phyloP scores from a whole-genome alignment of 768 basidiomycete genomes.

The Russula griseocarnosa region DNA sequence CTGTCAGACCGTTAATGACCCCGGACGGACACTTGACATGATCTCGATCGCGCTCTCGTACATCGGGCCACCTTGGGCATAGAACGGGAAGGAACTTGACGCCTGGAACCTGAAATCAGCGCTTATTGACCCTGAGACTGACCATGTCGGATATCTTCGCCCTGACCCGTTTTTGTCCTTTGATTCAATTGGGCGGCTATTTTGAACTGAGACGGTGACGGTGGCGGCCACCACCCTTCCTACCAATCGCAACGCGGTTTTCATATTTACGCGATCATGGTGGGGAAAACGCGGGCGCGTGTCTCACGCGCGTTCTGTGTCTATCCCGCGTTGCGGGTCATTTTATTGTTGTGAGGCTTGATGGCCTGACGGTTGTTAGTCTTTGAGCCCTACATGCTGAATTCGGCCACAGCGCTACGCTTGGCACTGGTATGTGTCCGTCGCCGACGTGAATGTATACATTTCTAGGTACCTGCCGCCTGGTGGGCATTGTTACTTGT shows the following conservation, averaged over 20 bases:
- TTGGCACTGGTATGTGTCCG: not conserved
- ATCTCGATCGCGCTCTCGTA: not conserved
- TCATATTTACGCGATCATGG: slow-evolving; percentile 19
- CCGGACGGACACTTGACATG: not conserved
- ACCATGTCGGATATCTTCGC: not conserved
- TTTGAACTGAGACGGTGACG: not conserved
- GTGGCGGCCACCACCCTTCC: not conserved
- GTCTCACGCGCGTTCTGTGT: not conserved
- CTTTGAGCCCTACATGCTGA: not conserved
- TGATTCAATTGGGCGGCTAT: not conserved
- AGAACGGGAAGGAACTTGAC: not conserved
- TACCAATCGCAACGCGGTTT: slow-evolving; percentile 9
- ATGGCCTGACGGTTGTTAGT: not conserved
- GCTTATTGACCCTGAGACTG: not conserved
- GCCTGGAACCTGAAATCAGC: not conserved
- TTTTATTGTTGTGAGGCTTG: not conserved
- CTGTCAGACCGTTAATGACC: not conserved
- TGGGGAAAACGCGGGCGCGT: not conserved
- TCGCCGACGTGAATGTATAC: not conserved
- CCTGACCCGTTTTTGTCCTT: not conserved
- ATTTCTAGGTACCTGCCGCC: not conserved
- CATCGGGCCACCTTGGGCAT: not conserved
- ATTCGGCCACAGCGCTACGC: not conserved
- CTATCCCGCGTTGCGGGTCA: not conserved
- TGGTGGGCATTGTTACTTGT: not conserved